Percentiles rank a stretch among this genome's conserved stretches.
Conservation (phyloP, 345 rosid species). For the Linum trigynum region DNA sequence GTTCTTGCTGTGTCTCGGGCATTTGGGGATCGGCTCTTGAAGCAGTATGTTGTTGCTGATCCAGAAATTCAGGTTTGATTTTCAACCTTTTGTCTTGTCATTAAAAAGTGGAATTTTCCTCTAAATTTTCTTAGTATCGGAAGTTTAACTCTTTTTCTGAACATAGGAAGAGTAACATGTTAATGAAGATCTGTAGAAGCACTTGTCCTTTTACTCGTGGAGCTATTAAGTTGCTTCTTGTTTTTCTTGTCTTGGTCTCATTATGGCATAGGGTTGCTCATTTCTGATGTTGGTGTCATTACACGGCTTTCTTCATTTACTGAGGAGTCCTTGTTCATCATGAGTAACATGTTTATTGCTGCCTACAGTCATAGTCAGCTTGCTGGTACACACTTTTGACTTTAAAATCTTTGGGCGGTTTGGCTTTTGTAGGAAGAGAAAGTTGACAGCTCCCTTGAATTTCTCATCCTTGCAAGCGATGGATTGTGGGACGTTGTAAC, state of each 20-base stretch:
- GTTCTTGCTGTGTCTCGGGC: conserved; percentile 99
- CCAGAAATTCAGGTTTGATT: conserved; percentile 83
- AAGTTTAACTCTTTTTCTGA: not conserved
- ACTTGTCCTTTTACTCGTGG: not conserved
- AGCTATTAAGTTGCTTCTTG: not conserved
- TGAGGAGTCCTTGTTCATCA: too few relatives aligned
- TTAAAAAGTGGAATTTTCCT: not conserved
- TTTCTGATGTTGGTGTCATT: not conserved
- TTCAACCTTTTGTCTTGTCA: not conserved
- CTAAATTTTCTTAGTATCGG: not conserved
- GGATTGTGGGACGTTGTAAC: conserved; percentile 98
- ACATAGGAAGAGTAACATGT: not conserved
- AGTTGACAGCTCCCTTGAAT: conserved; percentile 87
- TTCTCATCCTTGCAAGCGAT: conserved; percentile 98
- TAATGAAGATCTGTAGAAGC: not conserved
- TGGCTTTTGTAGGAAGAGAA: conserved; percentile 67
- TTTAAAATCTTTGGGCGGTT: not conserved
- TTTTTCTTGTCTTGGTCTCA: not conserved
- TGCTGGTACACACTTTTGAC: not conserved
- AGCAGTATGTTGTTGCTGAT: conserved; percentile 99
- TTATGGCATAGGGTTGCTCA: not conserved
- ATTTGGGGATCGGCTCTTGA: conserved; percentile 91
- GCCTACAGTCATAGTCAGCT: not conserved
- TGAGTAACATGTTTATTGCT: not conserved
- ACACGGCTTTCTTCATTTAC: too few relatives aligned